These are phyloP conservation scores for Diaporthe longicolla DNA, from an alignment of 2,329 filamentous ascomycete genomes.

Conservation along the genomic window DNA sequence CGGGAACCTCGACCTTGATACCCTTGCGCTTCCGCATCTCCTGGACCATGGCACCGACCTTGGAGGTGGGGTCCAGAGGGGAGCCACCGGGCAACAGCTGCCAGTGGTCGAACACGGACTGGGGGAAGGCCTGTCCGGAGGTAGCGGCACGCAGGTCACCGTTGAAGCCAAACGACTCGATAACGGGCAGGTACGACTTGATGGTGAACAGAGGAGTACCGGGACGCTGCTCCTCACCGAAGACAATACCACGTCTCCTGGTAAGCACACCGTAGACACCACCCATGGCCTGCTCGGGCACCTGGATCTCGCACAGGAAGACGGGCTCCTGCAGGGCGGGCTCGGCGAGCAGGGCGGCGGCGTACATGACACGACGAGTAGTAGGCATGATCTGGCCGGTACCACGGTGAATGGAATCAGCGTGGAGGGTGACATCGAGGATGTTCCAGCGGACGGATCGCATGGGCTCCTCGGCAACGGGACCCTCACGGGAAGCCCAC, in stretches of 20 bases:
- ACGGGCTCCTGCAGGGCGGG: conserved; percentile 95
- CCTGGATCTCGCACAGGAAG: conserved; percentile 99
- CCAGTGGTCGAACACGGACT: conserved; percentile 99
- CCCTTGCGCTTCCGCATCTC: conserved; percentile 99
- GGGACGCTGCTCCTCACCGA: conserved; percentile 96
- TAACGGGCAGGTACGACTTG: conserved; percentile 61
- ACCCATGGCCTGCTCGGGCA: conserved; percentile 98
- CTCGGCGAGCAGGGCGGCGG: conserved; percentile 89
- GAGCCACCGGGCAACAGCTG: conserved; percentile 95
- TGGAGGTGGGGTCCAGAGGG: conserved; percentile 84
- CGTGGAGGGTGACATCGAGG: conserved; percentile 99
- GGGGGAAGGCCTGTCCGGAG: conserved; percentile 98
- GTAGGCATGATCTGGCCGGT: conserved; percentile 99
- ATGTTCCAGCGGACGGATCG: conserved; percentile 98
- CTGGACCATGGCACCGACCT: conserved; percentile 86
- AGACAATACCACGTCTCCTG: conserved; percentile 98
- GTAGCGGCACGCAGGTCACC: conserved; percentile 94
- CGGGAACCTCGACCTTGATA: conserved; percentile 96
- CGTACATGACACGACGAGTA: conserved; percentile 96
- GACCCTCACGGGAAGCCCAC: conserved; percentile 98
- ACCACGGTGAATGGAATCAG: conserved; percentile 99
- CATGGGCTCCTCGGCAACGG: conserved; percentile 98
- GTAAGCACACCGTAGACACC: conserved; percentile 99
- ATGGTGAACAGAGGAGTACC: conserved; percentile 99
- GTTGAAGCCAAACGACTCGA: conserved; percentile 83